Evolutionary conservation across 2,329 filamentous ascomycete species (phyloP).

Genomic region (Penicillium concentricum): DNA sequence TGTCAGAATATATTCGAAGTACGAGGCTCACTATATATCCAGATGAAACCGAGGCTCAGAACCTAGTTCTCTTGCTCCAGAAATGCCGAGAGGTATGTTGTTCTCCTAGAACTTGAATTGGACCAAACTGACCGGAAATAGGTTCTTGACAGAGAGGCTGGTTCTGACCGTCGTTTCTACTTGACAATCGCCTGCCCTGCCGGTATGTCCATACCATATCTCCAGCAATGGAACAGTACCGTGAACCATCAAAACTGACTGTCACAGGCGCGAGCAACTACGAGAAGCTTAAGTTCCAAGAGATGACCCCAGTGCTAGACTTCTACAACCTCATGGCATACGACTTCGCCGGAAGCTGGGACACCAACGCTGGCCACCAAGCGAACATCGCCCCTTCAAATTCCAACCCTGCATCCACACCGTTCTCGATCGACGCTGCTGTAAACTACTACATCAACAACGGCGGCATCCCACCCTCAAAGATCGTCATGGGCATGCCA

Average conservation of each 20-base stretch:
- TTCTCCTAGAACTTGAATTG: not conserved
- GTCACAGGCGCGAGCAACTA: slow-evolving; percentile 47
- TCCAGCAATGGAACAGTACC: slow-evolving; percentile 40
- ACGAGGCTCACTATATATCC: slow-evolving; percentile 11
- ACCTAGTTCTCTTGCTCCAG: slow-evolving; percentile 45
- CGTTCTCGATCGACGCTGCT: slow-evolving; percentile 72
- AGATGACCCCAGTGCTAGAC: slow-evolving; percentile 51
- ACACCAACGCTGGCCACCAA: slow-evolving; percentile 70
- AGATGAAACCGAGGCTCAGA: slow-evolving; percentile 45
- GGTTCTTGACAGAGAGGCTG: slow-evolving; percentile 41
- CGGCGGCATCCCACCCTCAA: slow-evolving; percentile 61
- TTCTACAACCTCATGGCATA: slow-evolving; percentile 72
- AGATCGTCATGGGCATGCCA: slow-evolving; percentile 91
- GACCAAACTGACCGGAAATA: slow-evolving; percentile 14
- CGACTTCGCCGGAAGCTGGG: slow-evolving; percentile 84
- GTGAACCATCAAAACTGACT: slow-evolving; percentile 44
- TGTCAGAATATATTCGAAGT: not conserved
- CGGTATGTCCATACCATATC: slow-evolving; percentile 41
- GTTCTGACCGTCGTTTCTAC: slow-evolving; percentile 45
- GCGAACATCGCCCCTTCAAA: slow-evolving; percentile 69
- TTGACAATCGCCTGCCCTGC: slow-evolving; percentile 53
- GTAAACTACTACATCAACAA: slow-evolving; percentile 66
- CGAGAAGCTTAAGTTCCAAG: slow-evolving; percentile 43
- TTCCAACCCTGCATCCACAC: slow-evolving; percentile 64
- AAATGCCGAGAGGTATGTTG: slow-evolving; percentile 40